Evolutionary conservation across 257 asterid genomes (phyloP).

Genomic region (Solanum sejunctum): DNA sequence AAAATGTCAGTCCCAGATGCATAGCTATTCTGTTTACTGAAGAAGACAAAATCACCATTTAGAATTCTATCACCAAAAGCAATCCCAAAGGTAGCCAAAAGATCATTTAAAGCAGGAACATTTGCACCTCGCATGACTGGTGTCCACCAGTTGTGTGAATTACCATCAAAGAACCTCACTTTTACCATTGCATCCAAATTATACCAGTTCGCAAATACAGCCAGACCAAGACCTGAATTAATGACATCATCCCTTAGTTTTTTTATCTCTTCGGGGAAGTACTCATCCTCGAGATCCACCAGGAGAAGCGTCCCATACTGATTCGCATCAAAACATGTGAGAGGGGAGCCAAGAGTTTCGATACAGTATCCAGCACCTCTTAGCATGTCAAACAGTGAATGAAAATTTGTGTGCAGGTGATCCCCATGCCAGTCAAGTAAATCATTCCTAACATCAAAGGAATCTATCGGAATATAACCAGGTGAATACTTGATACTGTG

Average conservation of each 20-base stretch:
- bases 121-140: constrained; percentile 95
- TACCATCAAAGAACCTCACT: constrained; percentile 91
- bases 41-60: constrained; percentile 77
- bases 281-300: constrained; percentile 95
- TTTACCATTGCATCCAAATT: constrained; percentile 90
- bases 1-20: constrained; percentile 89
- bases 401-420: constrained; percentile 90
- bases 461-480: constrained; percentile 92
- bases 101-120: constrained; percentile 87
- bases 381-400: constrained; percentile 80
- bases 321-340: constrained; percentile 86
- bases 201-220: constrained; percentile 95
- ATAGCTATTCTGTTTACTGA: constrained; percentile 77
- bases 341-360: constrained; percentile 89
- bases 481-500: constrained; percentile 94
- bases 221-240: constrained; percentile 63
- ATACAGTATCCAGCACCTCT: constrained; percentile 92
- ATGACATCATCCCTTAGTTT: constrained; percentile 71
- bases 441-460: constrained; percentile 86
- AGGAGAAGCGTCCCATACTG: constrained; percentile 81
- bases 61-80: constrained; percentile 94
- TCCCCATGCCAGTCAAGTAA: constrained; percentile 99
- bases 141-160: constrained; percentile 98
- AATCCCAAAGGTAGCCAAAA: constrained; percentile 82
- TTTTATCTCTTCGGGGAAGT: constrained; percentile 62